Percentiles rank a stretch among this genome's conserved stretches.
Evolutionary conservation across 345 rosid species (phyloP).

Genomic region (Pistacia atlantica): DNA sequence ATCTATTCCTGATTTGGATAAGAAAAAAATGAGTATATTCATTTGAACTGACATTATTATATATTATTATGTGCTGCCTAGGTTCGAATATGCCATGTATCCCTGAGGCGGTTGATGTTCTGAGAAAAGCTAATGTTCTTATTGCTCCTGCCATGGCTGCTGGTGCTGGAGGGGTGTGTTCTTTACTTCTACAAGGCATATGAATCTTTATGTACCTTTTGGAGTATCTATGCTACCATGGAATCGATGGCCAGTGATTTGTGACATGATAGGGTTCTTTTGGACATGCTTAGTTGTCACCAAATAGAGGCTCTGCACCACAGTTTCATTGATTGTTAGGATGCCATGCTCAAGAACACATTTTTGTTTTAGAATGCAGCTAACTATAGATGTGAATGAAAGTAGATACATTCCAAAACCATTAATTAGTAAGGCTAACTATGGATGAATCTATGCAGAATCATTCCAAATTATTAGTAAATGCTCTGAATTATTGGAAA

Average conservation of each 20-base stretch:
- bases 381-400: no score
- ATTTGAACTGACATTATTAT: neutral
- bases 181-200: slow-evolving; percentile 16
- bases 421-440: no score
- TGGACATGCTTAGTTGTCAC: no score
- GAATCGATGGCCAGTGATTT: neutral
- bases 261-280: no score
- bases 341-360: no score
- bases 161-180: slow-evolving; percentile 95
- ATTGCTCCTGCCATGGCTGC: slow-evolving; percentile 98
- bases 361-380: no score
- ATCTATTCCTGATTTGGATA: neutral
- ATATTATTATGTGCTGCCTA: slow-evolving; percentile 28
- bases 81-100: slow-evolving; percentile 99
- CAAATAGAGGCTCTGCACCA: no score
- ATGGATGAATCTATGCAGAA: no score
- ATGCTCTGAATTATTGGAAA: no score
- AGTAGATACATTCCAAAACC: no score
- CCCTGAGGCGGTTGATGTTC: slow-evolving; percentile 86
- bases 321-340: no score
- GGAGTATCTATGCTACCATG: neutral
- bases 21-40: neutral
- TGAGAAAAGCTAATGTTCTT: slow-evolving; percentile 86
- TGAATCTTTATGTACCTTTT: neutral
- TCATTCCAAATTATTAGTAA: no score